Base-by-base conservation (phyloP, 2,329 filamentous ascomycete species). In the Cladobotryum mycophilum region DNA sequence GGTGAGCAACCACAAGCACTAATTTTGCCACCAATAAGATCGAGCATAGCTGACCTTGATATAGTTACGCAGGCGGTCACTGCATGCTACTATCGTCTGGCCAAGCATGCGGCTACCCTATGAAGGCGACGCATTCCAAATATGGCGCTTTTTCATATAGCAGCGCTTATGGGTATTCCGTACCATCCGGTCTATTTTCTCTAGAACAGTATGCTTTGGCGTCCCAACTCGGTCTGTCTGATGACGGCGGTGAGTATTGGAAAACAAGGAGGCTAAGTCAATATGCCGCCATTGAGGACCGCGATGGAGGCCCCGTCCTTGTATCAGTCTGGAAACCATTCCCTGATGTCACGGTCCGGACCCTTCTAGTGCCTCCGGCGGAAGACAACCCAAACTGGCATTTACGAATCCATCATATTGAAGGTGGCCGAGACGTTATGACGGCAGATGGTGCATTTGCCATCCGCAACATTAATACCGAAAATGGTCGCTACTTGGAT, bases 121-220 rank as follows among this genome's bases (percentile, higher is more conserved):
- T 91, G 74, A 88, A 88, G 67, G 86, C 85, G 48, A 88, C 86
- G 0, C 86, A 91, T 64, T 85, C 87, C 54, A 91, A 91, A 62
- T 91, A 91, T 65, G 87, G 87, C 43, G 79, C 81, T 53, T 90
- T 91, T 62, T 86, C 86, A 5, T 91, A 91, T 68, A 86, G 82
- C 61, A 84, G 84, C 47, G 80, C 84, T 0, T 91, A 88, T 64
- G 86, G 77, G 17, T 91, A 90, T 69, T 88, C 84, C 0, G 87
- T 90, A 0, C 86, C 87, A 0, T 87, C 86, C 0, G 87, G 88
- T 0, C 77, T 82, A 15, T 88, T 89, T 65, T 84, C 84, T 1
- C 77, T 91, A 50, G 51, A 53, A 34, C 51, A 53, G 15, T 52
- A 52, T 42, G 46, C 51, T 13, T n/a, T 53, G 30, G 51, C 46